Evolutionary conservation across 352 stramenopile species (phyloP).

Genomic region (Phytophthora vignae): DNA sequence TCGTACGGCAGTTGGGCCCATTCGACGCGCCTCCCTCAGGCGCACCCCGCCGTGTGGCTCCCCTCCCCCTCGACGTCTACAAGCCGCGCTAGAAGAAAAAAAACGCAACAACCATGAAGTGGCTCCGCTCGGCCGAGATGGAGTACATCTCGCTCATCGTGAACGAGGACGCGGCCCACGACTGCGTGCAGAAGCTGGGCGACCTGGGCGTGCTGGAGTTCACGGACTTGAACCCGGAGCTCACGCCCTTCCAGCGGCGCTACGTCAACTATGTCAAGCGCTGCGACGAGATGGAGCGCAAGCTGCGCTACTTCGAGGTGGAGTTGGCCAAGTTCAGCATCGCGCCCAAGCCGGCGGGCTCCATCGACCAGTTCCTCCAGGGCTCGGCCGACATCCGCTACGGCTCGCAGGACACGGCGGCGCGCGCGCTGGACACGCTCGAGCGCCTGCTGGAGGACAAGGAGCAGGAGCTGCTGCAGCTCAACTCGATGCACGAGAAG

Average conservation of each 20-base stretch:
- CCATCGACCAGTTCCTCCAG: constrained; percentile 80
- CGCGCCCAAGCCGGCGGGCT: constrained; percentile 67
- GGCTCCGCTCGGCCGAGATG: constrained; percentile 99
- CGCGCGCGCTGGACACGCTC: constrained; percentile 93
- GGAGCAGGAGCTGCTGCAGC: constrained; percentile 95
- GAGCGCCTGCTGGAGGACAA: constrained; percentile 97
- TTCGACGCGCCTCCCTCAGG: constrained; percentile 15
- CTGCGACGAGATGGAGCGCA: constrained; percentile 99
- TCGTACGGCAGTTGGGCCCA: background rate
- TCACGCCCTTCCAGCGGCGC: constrained; percentile 98
- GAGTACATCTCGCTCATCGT: constrained; percentile 99
- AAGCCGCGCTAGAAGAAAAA: background rate
- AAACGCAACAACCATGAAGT: constrained; percentile 73
- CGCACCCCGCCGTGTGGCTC: background rate
- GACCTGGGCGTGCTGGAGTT: constrained; percentile 98
- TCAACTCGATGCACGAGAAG: constrained; percentile 98
- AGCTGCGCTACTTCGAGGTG: constrained; percentile 96
- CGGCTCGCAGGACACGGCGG: constrained; percentile 81
- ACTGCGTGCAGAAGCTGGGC: constrained; percentile 97
- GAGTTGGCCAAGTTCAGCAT: constrained; percentile 97
- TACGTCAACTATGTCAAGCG: constrained; percentile 99
- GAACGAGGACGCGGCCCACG: constrained; percentile 97
- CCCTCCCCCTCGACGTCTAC: background rate
- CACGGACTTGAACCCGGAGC: constrained; percentile 99
- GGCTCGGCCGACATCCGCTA: constrained; percentile 82